Evolutionary conservation across 2,329 filamentous ascomycete genomes (phyloP).

Genomic region (Trichoderma pleuroti): DNA sequence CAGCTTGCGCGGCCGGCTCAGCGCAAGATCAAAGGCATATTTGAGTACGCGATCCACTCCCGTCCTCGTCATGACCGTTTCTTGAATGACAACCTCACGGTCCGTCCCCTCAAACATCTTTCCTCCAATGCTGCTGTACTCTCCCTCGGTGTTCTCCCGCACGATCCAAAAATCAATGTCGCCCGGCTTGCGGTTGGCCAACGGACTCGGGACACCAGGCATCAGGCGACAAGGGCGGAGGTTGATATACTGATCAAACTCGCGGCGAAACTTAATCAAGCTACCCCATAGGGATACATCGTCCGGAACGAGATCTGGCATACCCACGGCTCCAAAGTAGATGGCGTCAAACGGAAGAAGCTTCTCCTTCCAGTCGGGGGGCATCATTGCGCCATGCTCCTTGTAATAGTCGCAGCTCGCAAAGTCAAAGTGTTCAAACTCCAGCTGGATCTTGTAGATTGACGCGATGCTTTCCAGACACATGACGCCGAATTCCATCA

Average conservation of each 20-base stretch:
- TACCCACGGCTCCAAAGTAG: slow-evolving; percentile 64
- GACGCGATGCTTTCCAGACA: slow-evolving; percentile 49
- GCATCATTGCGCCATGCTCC: slow-evolving; percentile 42
- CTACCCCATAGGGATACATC: slow-evolving; percentile 66
- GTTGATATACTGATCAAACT: slow-evolving; percentile 55
- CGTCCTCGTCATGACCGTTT: slow-evolving; percentile 59
- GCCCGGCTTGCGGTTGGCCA: slow-evolving; percentile 50
- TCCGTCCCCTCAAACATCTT: slow-evolving; percentile 56
- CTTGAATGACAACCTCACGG: slow-evolving; percentile 50
- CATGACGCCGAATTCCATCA: slow-evolving; percentile 37
- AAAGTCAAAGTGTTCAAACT: slow-evolving; percentile 63
- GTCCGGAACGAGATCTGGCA: slow-evolving; percentile 55
- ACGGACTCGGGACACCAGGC: slow-evolving; percentile 56
- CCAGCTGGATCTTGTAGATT: slow-evolving; percentile 50
- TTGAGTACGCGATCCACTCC: slow-evolving; percentile 59
- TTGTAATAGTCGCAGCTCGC: slow-evolving; percentile 59
- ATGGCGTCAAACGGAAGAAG: slow-evolving; percentile 62
- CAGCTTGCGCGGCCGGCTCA: slow-evolving; percentile 54
- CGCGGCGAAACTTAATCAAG: slow-evolving; percentile 63
- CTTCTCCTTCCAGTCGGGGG: slow-evolving; percentile 46
- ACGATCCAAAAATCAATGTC: slow-evolving; percentile 66
- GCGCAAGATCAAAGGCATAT: slow-evolving; percentile 62
- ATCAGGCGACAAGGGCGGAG: slow-evolving; percentile 54
- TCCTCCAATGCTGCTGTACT: slow-evolving; percentile 56
- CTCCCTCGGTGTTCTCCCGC: slow-evolving; percentile 65